Evolutionary conservation across 306 rosid genomes (phyloP).

Genomic region (Chamaecrista fasciculata): DNA sequence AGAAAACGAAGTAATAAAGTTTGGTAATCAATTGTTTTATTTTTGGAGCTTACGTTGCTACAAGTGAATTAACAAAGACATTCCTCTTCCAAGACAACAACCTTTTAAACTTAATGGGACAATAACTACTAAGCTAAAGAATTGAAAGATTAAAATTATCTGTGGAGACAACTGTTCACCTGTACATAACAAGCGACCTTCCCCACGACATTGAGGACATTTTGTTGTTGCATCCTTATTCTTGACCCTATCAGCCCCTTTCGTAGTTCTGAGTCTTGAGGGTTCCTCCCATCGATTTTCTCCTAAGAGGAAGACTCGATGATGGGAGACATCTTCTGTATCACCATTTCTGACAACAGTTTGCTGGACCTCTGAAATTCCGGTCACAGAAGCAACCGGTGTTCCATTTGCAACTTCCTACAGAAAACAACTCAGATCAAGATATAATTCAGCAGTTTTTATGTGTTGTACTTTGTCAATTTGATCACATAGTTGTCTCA

Average conservation of each 20-base stretch:
- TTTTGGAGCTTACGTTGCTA: conserved; percentile 2
- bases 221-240: conserved; percentile 36
- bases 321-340: conserved; percentile 39
- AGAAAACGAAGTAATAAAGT: background rate
- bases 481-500: background rate
- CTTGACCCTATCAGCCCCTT: conserved; percentile 39
- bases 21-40: background rate
- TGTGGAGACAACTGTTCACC: conserved; percentile 46
- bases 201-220: conserved; percentile 85
- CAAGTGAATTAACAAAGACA: conserved; percentile 1
- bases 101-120: background rate
- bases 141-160: background rate
- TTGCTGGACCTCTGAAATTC: conserved; percentile 56
- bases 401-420: conserved; percentile 74
- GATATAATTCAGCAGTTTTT: conserved; percentile 10
- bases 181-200: conserved; percentile 78
- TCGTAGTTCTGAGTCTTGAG: conserved; percentile 51
- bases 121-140: background rate
- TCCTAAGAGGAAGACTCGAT: conserved; percentile 82
- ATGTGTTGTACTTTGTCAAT: conserved; percentile 4
- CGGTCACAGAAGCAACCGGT: conserved; percentile 50
- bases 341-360: conserved; percentile 40
- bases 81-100: conserved; percentile 12
- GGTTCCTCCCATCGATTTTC: conserved; percentile 98
- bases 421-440: conserved; percentile 17